phyloP scores from a whole-genome alignment of 495 filamentous ascomycete species.

The Pyronema omphalodes region DNA sequence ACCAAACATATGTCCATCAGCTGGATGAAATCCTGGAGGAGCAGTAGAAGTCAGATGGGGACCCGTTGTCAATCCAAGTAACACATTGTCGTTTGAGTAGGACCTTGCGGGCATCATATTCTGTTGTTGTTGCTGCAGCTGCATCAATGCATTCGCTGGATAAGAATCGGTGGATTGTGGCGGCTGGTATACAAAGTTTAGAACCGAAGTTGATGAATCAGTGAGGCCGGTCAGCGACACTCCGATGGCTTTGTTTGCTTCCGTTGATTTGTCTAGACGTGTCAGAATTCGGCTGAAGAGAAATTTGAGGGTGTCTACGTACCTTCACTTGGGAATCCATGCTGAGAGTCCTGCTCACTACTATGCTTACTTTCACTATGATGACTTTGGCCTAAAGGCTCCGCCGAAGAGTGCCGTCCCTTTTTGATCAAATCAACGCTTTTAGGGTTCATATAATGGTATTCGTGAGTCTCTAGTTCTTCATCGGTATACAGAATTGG shows the following conservation, averaged over 20 bases:
- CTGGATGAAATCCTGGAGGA: background rate
- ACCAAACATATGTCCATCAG: background rate
- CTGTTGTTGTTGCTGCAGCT: background rate
- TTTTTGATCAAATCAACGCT: background rate
- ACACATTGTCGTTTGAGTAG: background rate
- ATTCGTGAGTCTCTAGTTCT: constrained; percentile 50
- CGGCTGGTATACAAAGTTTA: background rate
- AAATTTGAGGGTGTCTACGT: background rate
- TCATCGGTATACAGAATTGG: constrained; percentile 60
- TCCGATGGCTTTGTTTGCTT: background rate
- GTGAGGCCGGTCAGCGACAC: background rate
- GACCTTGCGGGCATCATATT: background rate
- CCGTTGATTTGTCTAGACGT: too few species aligned
- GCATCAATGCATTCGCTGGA: background rate
- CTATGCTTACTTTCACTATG: background rate
- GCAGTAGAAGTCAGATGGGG: background rate
- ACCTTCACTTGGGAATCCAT: background rate
- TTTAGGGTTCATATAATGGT: constrained; percentile 18
- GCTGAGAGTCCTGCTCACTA: background rate
- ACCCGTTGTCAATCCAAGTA: background rate
- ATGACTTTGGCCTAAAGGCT: background rate
- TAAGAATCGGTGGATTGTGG: background rate
- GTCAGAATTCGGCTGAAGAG: background rate
- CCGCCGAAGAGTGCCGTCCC: background rate
- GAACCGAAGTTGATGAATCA: background rate